These are phyloP conservation scores for Rhodotorula toruloides DNA, from an alignment of 768 basidiomycete genomes.

Conservation along the genomic window DNA sequence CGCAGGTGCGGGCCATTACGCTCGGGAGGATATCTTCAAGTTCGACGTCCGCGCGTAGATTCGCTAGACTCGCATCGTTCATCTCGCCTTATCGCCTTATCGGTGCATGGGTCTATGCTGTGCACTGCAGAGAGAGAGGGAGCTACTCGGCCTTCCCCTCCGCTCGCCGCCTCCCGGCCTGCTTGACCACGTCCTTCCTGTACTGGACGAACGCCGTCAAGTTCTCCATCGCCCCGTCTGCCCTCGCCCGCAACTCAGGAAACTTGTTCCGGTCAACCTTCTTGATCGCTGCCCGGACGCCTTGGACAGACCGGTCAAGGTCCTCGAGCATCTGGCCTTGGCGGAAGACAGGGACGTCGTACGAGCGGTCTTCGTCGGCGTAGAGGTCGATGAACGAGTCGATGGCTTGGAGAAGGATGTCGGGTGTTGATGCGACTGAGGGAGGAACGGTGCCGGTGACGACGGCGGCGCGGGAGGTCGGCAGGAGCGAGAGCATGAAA, in stretches of 20 bases:
- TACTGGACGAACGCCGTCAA: constrained; percentile 50
- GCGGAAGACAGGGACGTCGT: constrained; percentile 48
- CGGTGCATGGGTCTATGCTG: too few relatives aligned
- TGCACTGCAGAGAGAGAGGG: too few relatives aligned
- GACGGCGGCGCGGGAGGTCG: constrained; percentile 3
- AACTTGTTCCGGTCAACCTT: constrained; percentile 49
- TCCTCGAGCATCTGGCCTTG: constrained; percentile 42
- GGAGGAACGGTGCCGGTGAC: neutral
- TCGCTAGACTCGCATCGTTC: too few relatives aligned
- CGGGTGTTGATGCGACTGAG: constrained; percentile 15
- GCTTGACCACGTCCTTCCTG: constrained; percentile 39
- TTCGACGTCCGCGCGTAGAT: neutral
- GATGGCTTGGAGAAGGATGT: constrained; percentile 45
- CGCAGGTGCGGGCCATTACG: constrained; percentile 56
- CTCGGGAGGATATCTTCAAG: constrained; percentile 48
- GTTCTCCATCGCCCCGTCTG: constrained; percentile 50
- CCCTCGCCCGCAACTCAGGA: constrained; percentile 45
- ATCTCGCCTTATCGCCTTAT: too few relatives aligned
- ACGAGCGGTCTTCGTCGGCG: constrained; percentile 49
- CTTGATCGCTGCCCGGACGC: constrained; percentile 45
- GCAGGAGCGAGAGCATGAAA: constrained; percentile 43
- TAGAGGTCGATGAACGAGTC: constrained; percentile 52
- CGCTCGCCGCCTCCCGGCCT: too few relatives aligned
- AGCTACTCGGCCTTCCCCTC: too few relatives aligned
- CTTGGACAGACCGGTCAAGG: constrained; percentile 43